Conservation (phyloP, 1,139 yeast species). For the Pichia sp. region DNA sequence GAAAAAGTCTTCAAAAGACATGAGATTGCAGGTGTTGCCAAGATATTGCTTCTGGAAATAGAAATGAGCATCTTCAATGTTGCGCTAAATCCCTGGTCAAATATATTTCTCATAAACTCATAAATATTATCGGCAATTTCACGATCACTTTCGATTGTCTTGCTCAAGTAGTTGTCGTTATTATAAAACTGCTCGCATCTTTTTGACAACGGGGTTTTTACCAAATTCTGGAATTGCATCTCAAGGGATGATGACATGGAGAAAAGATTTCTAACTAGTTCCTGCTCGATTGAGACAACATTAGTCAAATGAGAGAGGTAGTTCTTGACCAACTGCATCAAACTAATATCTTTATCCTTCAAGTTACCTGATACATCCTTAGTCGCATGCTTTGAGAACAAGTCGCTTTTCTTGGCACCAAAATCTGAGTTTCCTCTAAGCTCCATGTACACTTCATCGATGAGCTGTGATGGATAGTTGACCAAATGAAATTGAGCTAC, state of each 20-base stretch:
- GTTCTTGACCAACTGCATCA: slow-evolving; percentile 1
- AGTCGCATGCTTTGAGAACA: slow-evolving; percentile 12
- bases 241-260: slow-evolving; percentile 50
- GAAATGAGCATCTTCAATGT: slow-evolving; percentile 32
- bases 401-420: slow-evolving; percentile 7
- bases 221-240: slow-evolving; percentile 41
- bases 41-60: slow-evolving; percentile 30
- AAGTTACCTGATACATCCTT: too few species aligned
- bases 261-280: slow-evolving; percentile 57
- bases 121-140: slow-evolving; percentile 48
- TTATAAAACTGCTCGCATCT: slow-evolving; percentile 24
- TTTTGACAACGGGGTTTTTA: slow-evolving; percentile 36
- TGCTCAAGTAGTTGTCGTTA: slow-evolving; percentile 14
- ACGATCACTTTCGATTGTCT: slow-evolving; percentile 42
- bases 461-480: slow-evolving; percentile 17
- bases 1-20: slow-evolving; percentile 34
- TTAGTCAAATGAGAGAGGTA: slow-evolving; percentile 7
- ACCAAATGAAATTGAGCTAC: slow-evolving; percentile 16
- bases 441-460: slow-evolving; percentile 11
- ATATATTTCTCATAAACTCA: slow-evolving; percentile 44
- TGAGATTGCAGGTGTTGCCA: slow-evolving; percentile 38
- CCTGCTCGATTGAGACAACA: slow-evolving; percentile 49
- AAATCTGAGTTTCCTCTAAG: slow-evolving; percentile 9
- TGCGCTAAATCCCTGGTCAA: slow-evolving; percentile 45
- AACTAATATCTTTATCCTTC: too few species aligned